These are phyloP conservation scores for Ascochyta rabiei DNA, from an alignment of 2,329 filamentous ascomycete genomes.

Conservation along the genomic window DNA sequence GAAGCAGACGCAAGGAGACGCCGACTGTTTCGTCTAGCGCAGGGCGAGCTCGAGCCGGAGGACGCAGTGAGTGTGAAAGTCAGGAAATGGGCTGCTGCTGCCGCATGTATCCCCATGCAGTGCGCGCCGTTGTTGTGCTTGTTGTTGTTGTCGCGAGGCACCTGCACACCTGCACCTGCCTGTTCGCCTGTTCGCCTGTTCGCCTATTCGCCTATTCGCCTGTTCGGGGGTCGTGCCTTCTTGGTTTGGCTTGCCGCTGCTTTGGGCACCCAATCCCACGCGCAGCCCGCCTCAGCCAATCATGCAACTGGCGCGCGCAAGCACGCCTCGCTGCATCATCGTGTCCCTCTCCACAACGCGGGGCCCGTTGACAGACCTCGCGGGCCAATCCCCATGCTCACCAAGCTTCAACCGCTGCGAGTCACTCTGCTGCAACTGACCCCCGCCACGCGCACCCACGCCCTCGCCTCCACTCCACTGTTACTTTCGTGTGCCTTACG, in stretches of 20 bases:
- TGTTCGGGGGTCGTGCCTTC: slow-evolving; percentile 19
- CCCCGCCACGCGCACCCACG: slow-evolving; percentile 13
- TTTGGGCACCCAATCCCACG: slow-evolving; percentile 30
- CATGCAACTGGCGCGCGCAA: slow-evolving; percentile 17
- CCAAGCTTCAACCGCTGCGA: slow-evolving; percentile 17
- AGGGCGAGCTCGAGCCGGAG: slow-evolving; percentile 15
- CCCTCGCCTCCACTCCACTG: slow-evolving; percentile 12
- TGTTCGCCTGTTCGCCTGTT: too few species aligned
- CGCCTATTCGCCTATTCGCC: too few species aligned
- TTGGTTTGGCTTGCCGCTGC: slow-evolving; percentile 38
- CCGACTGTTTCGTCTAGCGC: background rate
- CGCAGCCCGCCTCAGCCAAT: slow-evolving; percentile 27
- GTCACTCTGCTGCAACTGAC: slow-evolving; percentile 24
- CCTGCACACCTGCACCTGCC: background rate
- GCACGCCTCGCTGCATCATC: slow-evolving; percentile 15
- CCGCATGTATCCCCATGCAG: slow-evolving; percentile 4
- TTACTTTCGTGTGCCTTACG: slow-evolving; percentile 24
- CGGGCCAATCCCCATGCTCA: slow-evolving; percentile 31
- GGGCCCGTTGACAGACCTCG: slow-evolving; percentile 11
- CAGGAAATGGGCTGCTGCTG: background rate
- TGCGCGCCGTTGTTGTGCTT: slow-evolving; percentile 14
- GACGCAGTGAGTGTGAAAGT: slow-evolving; percentile 3
- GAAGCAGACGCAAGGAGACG: background rate
- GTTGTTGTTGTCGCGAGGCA: slow-evolving; percentile 20
- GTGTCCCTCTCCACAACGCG: slow-evolving; percentile 20